Base-by-base conservation (phyloP, 2,329 filamentous ascomycete genomes). In the Helicocarpus griseus region DNA sequence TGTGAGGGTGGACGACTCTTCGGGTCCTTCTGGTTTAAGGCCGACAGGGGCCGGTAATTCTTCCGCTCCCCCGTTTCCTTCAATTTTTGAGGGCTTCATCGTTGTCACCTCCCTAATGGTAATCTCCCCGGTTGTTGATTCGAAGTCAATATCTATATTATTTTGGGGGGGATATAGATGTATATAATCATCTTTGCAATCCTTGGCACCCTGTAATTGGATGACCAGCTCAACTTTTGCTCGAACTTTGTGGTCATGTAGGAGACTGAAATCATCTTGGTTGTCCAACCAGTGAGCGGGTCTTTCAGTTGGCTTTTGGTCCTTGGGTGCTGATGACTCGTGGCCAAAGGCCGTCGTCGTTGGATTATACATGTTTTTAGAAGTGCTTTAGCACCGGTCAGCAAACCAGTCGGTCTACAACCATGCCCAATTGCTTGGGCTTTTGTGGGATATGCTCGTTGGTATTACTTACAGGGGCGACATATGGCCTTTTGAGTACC, bases 81-180 rank as follows among this genome's bases (percentile, higher is more conserved):
- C 40, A 2, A 2, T n/a, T 7, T 28, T 2, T 38, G 35, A 14
- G 39, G 9, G 39, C 19, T 41, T 22, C 22, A 48, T 21, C n/a
- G 26, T 35, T 47, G 44, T 49, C 14, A 31, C 24, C 22, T 49
- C 47, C n/a, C 7, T 49, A 13, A 49, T 49, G 21, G 47, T 49
- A 39, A 49, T 21, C 17, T 13, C 28, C 5, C 47, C 22, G 0
- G 33, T 49, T 28, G 35, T 17, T 11, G 35, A 21, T 38, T 40
- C 47, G 47, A 49, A 49, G 19, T 49, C 33, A 13, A 49, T 26
- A n/a, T 49, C 35, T n/a, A 49, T 13, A 28, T 28, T 49, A 21
- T 22, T 49, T 39, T 24, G 39, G 26, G 47, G 38, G 3, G 35
- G 9, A 9, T 13, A 17, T 13, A 49, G 35, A 31, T 40, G 47